Evolutionary conservation across 202 grass and related monocot species (phyloP).

Genomic region (Setaria viridis): DNA sequence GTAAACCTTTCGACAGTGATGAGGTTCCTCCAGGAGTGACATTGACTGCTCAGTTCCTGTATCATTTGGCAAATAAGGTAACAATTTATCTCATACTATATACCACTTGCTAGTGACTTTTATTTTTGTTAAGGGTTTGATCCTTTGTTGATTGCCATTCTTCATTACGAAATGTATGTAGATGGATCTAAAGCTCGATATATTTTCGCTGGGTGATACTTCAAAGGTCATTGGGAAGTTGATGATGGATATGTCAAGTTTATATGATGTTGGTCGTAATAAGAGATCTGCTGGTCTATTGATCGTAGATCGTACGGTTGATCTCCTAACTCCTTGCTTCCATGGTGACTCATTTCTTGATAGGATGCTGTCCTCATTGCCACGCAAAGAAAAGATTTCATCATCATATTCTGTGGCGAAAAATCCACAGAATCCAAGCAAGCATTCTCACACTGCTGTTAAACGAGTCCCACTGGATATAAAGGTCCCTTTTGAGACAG

Average conservation of each 20-base stretch:
- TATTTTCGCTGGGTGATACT: constrained; percentile 94
- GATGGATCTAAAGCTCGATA: constrained; percentile 98
- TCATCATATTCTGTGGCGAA: constrained; percentile 50
- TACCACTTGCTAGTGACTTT: constrained; percentile 20
- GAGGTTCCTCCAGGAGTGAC: constrained; percentile 81
- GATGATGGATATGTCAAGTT: constrained; percentile 98
- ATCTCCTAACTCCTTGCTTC: constrained; percentile 89
- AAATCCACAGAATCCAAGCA: constrained; percentile 55
- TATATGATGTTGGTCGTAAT: constrained; percentile 90
- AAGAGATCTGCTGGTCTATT: constrained; percentile 95
- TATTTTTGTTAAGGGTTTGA: constrained; percentile 17
- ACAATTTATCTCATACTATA: constrained; percentile 22
- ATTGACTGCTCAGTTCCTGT: constrained; percentile 90
- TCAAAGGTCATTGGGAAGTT: constrained; percentile 90
- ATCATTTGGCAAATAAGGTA: constrained; percentile 96
- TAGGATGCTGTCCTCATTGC: constrained; percentile 76
- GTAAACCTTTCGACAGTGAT: constrained; percentile 73
- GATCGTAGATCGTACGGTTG: constrained; percentile 89
- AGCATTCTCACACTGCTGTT: constrained; percentile 50
- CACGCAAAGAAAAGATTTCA: constrained; percentile 59
- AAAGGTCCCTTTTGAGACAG: constrained; percentile 67
- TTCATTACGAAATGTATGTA: constrained; percentile 49
- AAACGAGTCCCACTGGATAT: constrained; percentile 75
- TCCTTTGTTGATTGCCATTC: constrained; percentile 38
- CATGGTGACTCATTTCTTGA: constrained; percentile 93